These are phyloP conservation scores for Mortierella sp. DNA, from an alignment of 371 early-diverging fungal species.

Conservation along the genomic window DNA sequence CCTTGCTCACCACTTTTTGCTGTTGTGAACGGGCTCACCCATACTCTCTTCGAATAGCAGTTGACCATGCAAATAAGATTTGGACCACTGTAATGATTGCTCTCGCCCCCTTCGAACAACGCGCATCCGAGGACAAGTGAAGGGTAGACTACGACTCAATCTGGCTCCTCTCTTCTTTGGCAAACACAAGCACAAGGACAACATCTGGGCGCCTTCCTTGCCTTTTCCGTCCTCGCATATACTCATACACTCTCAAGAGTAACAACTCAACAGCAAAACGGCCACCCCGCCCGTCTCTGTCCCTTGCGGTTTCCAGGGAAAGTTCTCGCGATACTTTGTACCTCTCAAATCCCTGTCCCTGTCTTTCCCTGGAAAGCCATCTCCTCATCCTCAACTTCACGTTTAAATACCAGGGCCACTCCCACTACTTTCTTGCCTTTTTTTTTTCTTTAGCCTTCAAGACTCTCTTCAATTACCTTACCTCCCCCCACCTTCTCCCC, in stretches of 20 bases:
- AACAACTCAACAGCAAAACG: background rate
- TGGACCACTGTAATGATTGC: constrained; percentile 1
- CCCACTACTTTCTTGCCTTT: background rate
- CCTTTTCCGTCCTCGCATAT: background rate
- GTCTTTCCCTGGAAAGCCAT: background rate
- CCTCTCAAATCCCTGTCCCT: background rate
- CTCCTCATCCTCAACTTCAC: background rate
- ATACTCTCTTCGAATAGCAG: background rate
- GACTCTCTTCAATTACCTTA: constrained; percentile 14
- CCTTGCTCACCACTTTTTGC: background rate
- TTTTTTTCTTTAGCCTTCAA: constrained; percentile 25
- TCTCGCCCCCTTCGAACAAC: background rate
- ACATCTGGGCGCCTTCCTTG: background rate
- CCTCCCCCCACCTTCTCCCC: constrained; percentile 10
- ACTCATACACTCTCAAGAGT: background rate
- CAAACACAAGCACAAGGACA: background rate
- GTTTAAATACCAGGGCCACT: constrained; percentile 14
- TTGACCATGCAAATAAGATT: constrained; percentile 1
- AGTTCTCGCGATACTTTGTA: background rate
- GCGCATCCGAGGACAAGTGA: constrained; percentile 2
- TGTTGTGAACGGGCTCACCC: background rate
- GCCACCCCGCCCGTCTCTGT: background rate
- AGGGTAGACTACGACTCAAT: background rate
- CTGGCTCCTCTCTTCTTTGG: background rate
- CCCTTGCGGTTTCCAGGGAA: constrained; percentile 12